A percentile compares a stretch with the other conserved stretches of the same genome.
These are phyloP conservation scores for Solioccasus polychromus DNA, from an alignment of 768 basidiomycete genomes.

Conservation along the genomic window DNA sequence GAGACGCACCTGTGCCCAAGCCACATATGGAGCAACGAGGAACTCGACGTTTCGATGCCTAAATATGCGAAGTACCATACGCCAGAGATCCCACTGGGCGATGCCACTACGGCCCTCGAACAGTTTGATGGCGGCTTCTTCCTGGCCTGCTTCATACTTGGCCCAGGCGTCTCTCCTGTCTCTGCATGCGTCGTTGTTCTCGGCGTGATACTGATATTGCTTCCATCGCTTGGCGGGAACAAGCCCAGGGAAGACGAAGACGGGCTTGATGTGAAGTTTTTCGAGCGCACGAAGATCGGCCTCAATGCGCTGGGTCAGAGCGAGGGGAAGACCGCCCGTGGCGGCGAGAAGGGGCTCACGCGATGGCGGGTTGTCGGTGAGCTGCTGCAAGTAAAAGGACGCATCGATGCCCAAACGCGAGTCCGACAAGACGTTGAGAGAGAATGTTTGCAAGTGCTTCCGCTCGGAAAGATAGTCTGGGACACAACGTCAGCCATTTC, in stretches of 20 bases:
- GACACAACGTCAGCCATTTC: slow-evolving; percentile 2
- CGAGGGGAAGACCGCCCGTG: slow-evolving; percentile 91
- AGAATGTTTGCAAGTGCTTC: slow-evolving; percentile 80
- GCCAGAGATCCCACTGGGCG: slow-evolving; percentile 90
- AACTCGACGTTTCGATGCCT: slow-evolving; percentile 95
- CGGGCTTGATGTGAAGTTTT: slow-evolving; percentile 91
- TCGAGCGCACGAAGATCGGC: slow-evolving; percentile 88
- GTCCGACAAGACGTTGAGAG: slow-evolving; percentile 79
- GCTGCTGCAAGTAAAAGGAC: slow-evolving; percentile 77
- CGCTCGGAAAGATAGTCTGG: slow-evolving; percentile 83
- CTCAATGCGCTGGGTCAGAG: slow-evolving; percentile 85
- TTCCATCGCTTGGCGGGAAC: slow-evolving; percentile 74
- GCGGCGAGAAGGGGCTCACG: slow-evolving; percentile 92
- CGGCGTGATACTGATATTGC: slow-evolving; percentile 45
- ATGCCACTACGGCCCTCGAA: slow-evolving; percentile 75
- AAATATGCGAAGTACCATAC: slow-evolving; percentile 88
- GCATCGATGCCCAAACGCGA: slow-evolving; percentile 97
- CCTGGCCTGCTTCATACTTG: slow-evolving; percentile 89
- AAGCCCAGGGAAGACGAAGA: slow-evolving; percentile 96
- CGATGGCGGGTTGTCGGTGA: slow-evolving; percentile 73
- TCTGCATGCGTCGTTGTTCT: slow-evolving; percentile 64
- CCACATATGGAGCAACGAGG: slow-evolving; percentile 91
- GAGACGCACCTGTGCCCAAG: slow-evolving; percentile 87
- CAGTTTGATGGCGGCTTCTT: slow-evolving; percentile 81
- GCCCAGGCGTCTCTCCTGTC: slow-evolving; percentile 87